Conservation (phyloP, 2,329 filamentous ascomycete species). For the Chaetothyriales sp. region DNA sequence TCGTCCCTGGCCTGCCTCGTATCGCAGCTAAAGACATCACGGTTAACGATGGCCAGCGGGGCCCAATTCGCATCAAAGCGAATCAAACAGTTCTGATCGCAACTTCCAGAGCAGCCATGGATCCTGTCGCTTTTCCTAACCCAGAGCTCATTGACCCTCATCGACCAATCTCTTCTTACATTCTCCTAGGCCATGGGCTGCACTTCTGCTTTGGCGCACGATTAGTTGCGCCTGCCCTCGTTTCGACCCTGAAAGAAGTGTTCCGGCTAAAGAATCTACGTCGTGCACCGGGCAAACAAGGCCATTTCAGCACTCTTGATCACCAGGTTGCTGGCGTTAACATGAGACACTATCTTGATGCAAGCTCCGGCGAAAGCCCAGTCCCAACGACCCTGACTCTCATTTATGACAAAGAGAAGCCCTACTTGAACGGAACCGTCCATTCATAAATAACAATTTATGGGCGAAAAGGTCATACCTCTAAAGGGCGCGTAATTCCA, state of each 20-base stretch:
- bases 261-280: slow-evolving; percentile 33
- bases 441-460: too few species aligned
- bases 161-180: slow-evolving; percentile 28
- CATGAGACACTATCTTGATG: slow-evolving; percentile 37
- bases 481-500: too few species aligned
- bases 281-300: slow-evolving; percentile 25
- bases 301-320: slow-evolving; percentile 31
- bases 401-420: slow-evolving; percentile 27
- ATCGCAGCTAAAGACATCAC: slow-evolving; percentile 32
- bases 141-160: slow-evolving; percentile 30
- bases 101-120: slow-evolving; percentile 21
- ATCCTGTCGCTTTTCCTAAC: slow-evolving; percentile 25
- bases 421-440: too few species aligned
- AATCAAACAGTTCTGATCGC: slow-evolving; percentile 31
- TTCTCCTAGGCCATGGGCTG: slow-evolving; percentile 28
- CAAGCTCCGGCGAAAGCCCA: slow-evolving; percentile 33
- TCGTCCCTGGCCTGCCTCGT: slow-evolving; percentile 40
- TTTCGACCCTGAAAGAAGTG: slow-evolving; percentile 31
- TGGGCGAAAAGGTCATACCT: too few species aligned
- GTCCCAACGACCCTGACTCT: slow-evolving; percentile 32
- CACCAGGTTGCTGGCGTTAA: slow-evolving; percentile 35
- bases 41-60: slow-evolving; percentile 34
- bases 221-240: slow-evolving; percentile 27
- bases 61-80: slow-evolving; percentile 33
- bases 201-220: slow-evolving; percentile 30